Conservation (phyloP, 805 yeast species). For the Yueomyces sp. region DNA sequence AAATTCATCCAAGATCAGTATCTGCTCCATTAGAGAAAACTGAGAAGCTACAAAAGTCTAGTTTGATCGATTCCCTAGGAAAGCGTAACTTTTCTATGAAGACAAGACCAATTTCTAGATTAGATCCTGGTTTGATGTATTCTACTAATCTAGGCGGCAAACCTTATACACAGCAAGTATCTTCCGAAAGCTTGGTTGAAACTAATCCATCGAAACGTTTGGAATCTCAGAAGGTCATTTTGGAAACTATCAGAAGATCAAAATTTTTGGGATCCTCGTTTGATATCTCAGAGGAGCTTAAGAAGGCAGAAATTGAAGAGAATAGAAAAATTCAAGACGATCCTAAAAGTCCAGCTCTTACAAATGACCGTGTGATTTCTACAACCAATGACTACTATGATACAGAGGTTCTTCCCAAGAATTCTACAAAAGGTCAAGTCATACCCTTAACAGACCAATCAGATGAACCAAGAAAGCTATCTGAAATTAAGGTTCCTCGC, state of each 20-base stretch:
- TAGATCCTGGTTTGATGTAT: constrained; percentile 29
- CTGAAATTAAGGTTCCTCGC: constrained; percentile 55
- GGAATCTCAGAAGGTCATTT: constrained; percentile 21
- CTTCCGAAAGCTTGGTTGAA: neutral
- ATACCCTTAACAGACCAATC: constrained; percentile 7
- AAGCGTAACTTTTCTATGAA: constrained; percentile 28
- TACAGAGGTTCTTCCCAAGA: constrained; percentile 15
- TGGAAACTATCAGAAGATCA: constrained; percentile 32
- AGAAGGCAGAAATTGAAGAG: constrained; percentile 6
- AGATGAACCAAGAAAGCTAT: constrained; percentile 35
- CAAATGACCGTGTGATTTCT: constrained; percentile 3
- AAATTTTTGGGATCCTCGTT: constrained; percentile 30
- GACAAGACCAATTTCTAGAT: constrained; percentile 30
- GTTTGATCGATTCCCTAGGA: constrained; percentile 7
- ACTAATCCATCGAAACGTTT: constrained; percentile 4
- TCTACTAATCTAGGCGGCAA: neutral
- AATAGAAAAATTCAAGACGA: neutral
- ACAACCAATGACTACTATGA: constrained; percentile 7
- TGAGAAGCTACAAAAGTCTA: constrained; percentile 14
- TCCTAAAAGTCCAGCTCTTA: neutral
- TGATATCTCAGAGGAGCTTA: constrained; percentile 23
- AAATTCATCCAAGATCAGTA: constrained; percentile 20
- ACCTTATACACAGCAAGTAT: neutral
- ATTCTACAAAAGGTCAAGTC: constrained; percentile 12
- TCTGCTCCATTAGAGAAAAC: constrained; percentile 25